Evolutionary conservation across 345 rosid genomes (phyloP).

Genomic region (Salix udensis): DNA sequence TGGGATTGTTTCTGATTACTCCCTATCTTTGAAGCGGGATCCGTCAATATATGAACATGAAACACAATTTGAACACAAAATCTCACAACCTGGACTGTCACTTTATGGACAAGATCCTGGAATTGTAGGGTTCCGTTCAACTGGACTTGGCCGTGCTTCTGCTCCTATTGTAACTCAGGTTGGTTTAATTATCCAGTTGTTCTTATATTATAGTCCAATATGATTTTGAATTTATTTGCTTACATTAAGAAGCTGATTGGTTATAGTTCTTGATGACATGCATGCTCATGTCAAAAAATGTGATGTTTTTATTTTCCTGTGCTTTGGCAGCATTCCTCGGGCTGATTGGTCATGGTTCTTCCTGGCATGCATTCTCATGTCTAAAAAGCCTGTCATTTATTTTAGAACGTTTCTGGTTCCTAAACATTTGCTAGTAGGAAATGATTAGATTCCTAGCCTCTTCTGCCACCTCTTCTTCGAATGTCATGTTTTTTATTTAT

Average conservation of each 20-base stretch:
- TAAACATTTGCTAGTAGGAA: background rate
- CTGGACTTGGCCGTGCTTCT: slow-evolving; percentile 25
- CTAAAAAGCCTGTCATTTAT: background rate
- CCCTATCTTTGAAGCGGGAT: slow-evolving; percentile 39
- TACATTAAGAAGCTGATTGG: background rate
- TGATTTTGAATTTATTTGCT: background rate
- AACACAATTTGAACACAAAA: slow-evolving; percentile 21
- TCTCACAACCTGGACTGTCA: slow-evolving; percentile 24
- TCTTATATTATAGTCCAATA: background rate
- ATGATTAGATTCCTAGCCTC: background rate
- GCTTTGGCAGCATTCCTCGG: too few species aligned
- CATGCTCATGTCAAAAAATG: background rate
- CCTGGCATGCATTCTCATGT: background rate
- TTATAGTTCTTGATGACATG: background rate
- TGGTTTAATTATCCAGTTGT: slow-evolving; percentile 6
- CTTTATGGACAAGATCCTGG: slow-evolving; percentile 26
- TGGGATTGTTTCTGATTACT: slow-evolving; percentile 30
- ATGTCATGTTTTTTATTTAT: background rate
- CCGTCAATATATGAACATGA: slow-evolving; percentile 33
- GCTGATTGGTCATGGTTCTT: background rate
- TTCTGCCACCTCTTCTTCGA: background rate
- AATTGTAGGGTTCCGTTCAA: slow-evolving; percentile 26
- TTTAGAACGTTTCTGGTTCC: background rate
- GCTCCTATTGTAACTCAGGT: slow-evolving; percentile 40
- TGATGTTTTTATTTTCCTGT: too few species aligned